Evolutionary conservation across 768 basidiomycete genomes (phyloP), one percentile per base, ranked within the genome.

Genomic region (Xerocomellus amylosporus): DNA sequence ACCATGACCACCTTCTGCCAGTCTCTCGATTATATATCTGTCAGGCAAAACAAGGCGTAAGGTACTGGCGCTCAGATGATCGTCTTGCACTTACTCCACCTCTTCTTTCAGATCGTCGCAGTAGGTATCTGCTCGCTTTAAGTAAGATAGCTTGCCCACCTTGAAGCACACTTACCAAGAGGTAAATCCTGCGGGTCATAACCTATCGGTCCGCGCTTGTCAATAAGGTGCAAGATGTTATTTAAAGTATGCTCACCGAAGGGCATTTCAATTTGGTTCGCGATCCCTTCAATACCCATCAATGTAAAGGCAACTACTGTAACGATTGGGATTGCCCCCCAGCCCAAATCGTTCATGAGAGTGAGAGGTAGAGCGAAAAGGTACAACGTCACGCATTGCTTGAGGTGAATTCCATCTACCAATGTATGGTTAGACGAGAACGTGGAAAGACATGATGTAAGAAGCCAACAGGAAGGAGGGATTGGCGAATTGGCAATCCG

Each of bases 251-350:
- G 70, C 77, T 44, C 56, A 87, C 93, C 94, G 61, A 97, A 97
- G 0, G 95, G 95, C 86, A 90, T 89, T 70, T 97, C 94, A 60
- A 96, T 93, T 71, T 93, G 86, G 56, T 95, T 88, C 0, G 95
- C 94, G 59, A 97, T 98, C 5, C 93, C 93, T 76, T 97, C 94
- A 48, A 98, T 90, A 17, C 93, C 93, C 83, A 94, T 93, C 49
- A 97, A 81, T 1, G 90, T 94, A 75, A 95, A 93, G 8, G 91
- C 85, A 28, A 94, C 87, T 14, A 89, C 82, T 20, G 91, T 93
- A 19, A 92, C 85, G 24, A 94, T 77, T n/a, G 89, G 90, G 10
- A 96, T 78, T 66, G 88, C 89, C 44, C 78, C 81, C 88, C 90
- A 93, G 33, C 86, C 86, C 61, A 95, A 76, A 43, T 93, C 87